Evolutionary conservation across 306 rosid genomes (phyloP).

Genomic region (Mimosa pudica): DNA sequence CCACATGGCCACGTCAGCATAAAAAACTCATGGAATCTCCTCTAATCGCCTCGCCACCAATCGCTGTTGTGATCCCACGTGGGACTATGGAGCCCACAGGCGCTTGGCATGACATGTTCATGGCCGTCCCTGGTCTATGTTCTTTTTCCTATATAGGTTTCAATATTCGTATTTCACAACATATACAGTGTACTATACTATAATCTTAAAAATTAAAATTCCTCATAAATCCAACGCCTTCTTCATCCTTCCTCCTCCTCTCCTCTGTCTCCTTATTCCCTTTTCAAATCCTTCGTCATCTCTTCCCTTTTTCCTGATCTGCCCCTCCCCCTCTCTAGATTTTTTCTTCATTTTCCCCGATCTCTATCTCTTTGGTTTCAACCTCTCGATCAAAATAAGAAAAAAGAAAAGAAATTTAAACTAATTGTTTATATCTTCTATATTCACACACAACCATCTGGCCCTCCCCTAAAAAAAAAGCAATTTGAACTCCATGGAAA

Average conservation of each 20-base stretch:
- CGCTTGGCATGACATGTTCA: slow-evolving; percentile 30
- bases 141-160: neutral
- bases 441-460: neutral
- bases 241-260: slow-evolving; percentile 21
- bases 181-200: neutral
- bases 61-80: slow-evolving; percentile 74
- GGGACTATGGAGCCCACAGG: slow-evolving; percentile 54
- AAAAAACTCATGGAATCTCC: slow-evolving; percentile 51
- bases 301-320: slow-evolving; percentile 19
- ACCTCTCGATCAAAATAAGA: neutral
- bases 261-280: neutral
- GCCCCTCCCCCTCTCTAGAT: slow-evolving; percentile 1
- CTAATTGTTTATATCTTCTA: neutral
- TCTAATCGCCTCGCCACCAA: slow-evolving; percentile 88
- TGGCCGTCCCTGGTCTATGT: neutral
- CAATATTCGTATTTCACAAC: neutral
- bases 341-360: slow-evolving; percentile 3
- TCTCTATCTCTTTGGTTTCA: neutral
- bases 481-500: slow-evolving; percentile 49
- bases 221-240: slow-evolving; percentile 38
- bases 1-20: slow-evolving; percentile 52
- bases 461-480: neutral
- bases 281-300: neutral
- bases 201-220: neutral
- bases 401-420: neutral